phyloP scores from a whole-genome alignment of 352 stramenopile species.

The Globisporangium splendens region DNA sequence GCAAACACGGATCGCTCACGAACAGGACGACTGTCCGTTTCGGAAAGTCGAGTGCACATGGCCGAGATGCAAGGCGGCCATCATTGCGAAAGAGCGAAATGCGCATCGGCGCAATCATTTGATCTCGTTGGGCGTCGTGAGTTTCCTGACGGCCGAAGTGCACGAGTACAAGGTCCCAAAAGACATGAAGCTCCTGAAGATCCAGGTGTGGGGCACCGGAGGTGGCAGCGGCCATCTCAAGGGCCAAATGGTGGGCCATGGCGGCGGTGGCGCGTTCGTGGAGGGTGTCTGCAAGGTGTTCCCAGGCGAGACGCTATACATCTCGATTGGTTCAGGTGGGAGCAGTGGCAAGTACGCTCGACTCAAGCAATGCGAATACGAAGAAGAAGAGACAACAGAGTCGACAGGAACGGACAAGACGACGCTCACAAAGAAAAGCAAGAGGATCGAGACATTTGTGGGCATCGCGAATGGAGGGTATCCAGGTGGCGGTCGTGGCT shows the following conservation, averaged over 20 bases:
- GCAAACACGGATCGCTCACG: conserved; percentile 59
- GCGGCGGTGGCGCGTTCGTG: conserved; percentile 66
- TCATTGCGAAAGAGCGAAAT: conserved; percentile 60
- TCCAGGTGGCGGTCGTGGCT: conserved; percentile 51
- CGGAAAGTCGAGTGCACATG: conserved; percentile 74
- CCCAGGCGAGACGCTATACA: conserved; percentile 69
- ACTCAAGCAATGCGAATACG: conserved; percentile 30
- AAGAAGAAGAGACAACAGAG: conserved; percentile 11
- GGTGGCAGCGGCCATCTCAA: conserved; percentile 63
- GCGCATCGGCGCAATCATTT: conserved; percentile 56
- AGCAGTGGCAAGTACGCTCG: conserved; percentile 36
- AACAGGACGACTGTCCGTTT: conserved; percentile 62
- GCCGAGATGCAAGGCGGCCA: conserved; percentile 49
- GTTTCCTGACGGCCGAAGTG: conserved; percentile 53
- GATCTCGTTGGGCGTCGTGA: conserved; percentile 53
- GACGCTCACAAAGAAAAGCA: conserved; percentile 12
- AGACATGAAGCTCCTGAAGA: conserved; percentile 56
- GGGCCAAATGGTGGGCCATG: conserved; percentile 41
- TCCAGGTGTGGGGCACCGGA: conserved; percentile 70
- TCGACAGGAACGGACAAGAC: conserved; percentile 1
- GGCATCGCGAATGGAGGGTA: conserved; percentile 37
- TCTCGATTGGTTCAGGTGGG: conserved; percentile 49
- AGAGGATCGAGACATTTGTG: conserved; percentile 40
- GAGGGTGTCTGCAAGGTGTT: conserved; percentile 54
- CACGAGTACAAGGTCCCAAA: conserved; percentile 69